Base-by-base conservation (phyloP, 2,329 filamentous ascomycete genomes). In the Microdochium bolleyi region DNA sequence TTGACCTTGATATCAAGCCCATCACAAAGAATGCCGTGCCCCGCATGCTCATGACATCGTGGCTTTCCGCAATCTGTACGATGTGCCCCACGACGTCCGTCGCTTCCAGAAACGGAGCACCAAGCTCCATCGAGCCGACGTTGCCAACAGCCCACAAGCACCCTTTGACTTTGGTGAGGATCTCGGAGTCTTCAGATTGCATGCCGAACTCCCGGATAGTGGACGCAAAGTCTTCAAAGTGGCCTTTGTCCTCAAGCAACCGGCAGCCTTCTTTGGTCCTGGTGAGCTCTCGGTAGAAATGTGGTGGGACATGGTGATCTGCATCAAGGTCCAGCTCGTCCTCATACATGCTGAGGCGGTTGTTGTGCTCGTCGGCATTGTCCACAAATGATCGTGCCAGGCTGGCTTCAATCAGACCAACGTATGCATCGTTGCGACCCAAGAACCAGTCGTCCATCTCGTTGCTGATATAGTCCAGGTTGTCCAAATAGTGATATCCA, bases 381-480 rank as follows among this genome's bases (percentile, higher is more conserved):
- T 86, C 79, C n/a, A 84, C 77, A 59, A 96, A 92, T 1, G 92
- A 87, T 55, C 90, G 85, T 30, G 92, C 90, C 51, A 99, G 78
- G 52, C 92, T 95, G n/a, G 95, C 94, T 69, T 99, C 94, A 41
- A 99, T 92, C 41, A 97, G 81, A 37, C 84, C 82, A 50, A 99
- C 94, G 60, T 99, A 99, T n/a, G 85, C 87, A 67, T 99, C 92
- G 64, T 99, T 99, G 48, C 94, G 85, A 14, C 94, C 94, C 27
- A 99, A 77, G 65, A 97, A 99, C 94, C 94, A 99, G 70, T 99
- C 95, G 61, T 99, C 94, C 94, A 99, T 99, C 68, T 99, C 95
- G 65, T 95, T 94, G 56, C 92, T 96, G 68, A 99, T 99, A 66
- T 99, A 99, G 72, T 99, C 95, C 46, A 99, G 76, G 0, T 92